Conservation (phyloP, 352 stramenopile species). For the Pythium scleroteichum region DNA sequence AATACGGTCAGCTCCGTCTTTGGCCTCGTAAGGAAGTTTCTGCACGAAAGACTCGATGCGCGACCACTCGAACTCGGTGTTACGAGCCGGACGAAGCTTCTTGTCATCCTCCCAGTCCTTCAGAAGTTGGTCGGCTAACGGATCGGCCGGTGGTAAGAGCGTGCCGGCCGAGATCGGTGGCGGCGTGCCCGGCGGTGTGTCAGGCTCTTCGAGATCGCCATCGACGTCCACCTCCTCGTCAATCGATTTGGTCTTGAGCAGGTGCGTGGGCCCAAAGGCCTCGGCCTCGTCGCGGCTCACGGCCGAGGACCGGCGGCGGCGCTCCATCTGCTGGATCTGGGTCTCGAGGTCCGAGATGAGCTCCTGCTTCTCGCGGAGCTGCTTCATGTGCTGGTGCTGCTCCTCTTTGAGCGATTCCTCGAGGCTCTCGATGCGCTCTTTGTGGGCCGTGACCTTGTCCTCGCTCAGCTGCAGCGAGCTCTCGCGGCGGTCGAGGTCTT, state of each 20-base stretch:
- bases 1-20: slow-evolving; percentile 67
- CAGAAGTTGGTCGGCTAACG: slow-evolving; percentile 57
- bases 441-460: slow-evolving; percentile 67
- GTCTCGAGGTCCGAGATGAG: slow-evolving; percentile 58
- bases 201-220: slow-evolving; percentile 43
- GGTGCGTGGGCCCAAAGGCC: slow-evolving; percentile 52
- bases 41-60: slow-evolving; percentile 50
- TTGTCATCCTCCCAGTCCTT: slow-evolving; percentile 71
- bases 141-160: slow-evolving; percentile 51
- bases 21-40: slow-evolving; percentile 66
- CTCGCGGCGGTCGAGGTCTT: slow-evolving; percentile 76
- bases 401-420: slow-evolving; percentile 61
- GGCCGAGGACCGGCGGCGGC: slow-evolving; percentile 50
- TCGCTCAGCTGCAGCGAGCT: slow-evolving; percentile 58
- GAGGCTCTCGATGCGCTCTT: slow-evolving; percentile 56
- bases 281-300: slow-evolving; percentile 41
- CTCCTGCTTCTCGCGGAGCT: slow-evolving; percentile 77
- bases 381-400: slow-evolving; percentile 61
- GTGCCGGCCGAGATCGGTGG: slow-evolving; percentile 63
- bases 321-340: slow-evolving; percentile 64
- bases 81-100: slow-evolving; percentile 46
- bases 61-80: slow-evolving; percentile 46
- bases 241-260: slow-evolving; percentile 33
- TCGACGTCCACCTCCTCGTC: slow-evolving; percentile 30
- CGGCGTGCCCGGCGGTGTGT: slow-evolving; percentile 75